Evolutionary conservation across 306 rosid species (phyloP).

Genomic region (Acacia confusa): DNA sequence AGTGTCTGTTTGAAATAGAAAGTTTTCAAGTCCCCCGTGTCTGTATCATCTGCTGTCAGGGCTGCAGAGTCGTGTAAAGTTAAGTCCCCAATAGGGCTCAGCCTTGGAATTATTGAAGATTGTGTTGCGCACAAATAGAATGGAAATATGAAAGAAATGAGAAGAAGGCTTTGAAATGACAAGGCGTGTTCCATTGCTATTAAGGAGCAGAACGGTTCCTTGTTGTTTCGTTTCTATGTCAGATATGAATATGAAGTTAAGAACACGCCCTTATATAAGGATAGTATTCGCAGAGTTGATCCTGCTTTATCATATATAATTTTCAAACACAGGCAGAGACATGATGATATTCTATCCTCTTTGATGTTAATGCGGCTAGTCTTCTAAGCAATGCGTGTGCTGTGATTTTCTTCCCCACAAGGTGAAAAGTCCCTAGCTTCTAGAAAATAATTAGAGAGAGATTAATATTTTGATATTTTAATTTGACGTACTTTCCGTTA

Average conservation of each 20-base stretch:
- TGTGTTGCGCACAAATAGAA: constrained; percentile 29
- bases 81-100: constrained; percentile 43
- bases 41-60: background rate
- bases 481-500: background rate
- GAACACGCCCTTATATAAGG: constrained; percentile 8
- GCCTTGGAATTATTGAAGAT: constrained; percentile 45
- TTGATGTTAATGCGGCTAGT: background rate
- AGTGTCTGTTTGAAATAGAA: constrained; percentile 56
- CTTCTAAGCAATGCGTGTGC: background rate
- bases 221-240: constrained; percentile 1
- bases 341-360: background rate
- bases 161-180: constrained; percentile 28
- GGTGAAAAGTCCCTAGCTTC: background rate
- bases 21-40: constrained; percentile 36
- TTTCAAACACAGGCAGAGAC: background rate
- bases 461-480: background rate
- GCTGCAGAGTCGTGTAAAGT: constrained; percentile 20
- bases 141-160: constrained; percentile 29
- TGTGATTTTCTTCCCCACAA: background rate
- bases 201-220: constrained; percentile 4
- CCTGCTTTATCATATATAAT: background rate
- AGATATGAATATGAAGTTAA: background rate
- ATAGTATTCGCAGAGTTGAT: background rate
- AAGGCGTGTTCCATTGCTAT: constrained; percentile 11
- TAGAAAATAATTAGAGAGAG: background rate